Base-by-base conservation (phyloP, 768 basidiomycete genomes). In the Leccinum sublutescens region DNA sequence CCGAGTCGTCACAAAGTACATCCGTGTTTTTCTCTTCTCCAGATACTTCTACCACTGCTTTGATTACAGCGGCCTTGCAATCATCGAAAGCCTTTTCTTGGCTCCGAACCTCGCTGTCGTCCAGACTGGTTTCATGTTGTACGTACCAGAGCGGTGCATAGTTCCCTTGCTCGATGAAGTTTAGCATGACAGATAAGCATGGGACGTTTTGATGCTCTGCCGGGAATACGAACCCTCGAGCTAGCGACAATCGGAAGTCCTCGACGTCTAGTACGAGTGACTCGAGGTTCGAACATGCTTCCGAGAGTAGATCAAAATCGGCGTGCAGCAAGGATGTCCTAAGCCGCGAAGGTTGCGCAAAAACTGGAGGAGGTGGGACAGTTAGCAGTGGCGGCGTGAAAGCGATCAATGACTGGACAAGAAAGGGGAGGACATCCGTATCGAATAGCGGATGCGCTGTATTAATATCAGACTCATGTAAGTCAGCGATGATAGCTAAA, bases 31-130 rank as follows among this genome's bases (percentile, higher is more conserved):
- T 83, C 62, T 89, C 88, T 68, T 93, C 89, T 40, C 91, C 92
- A 9, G 91, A 85, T 43, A 90, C 85, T 67, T 93, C 93, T 29
- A 95, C 91, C 15, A 95, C 83, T 3, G 88, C 84, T 66, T 93
- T 93, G 72, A 94, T 87, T 9, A 94, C 77, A 0, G 91, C 92
- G 4, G 87, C 89, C 74, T 95, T 95, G 75, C 91, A 92, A 29
- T 87, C 82, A 63, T 86, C 85, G 62, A 95, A 89, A 2, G 82
- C 80, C 69, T 88, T 88, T 70, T 89, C 84, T 73, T 83, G 87
- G 59, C 77, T 77, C 57, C 89, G 84, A 49, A 76, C 66, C 38
- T 85, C 86, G 8, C 76, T 66, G 25, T 75, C 71, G 14, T 75
- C 71, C 25, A 75, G 59, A 53, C 70, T 66, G 11, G 68, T 67